A percentile compares a stretch with the other conserved stretches of the same genome.
These are phyloP conservation scores for Butyriboletus loyo DNA, from an alignment of 768 basidiomycete species.

Conservation along the genomic window DNA sequence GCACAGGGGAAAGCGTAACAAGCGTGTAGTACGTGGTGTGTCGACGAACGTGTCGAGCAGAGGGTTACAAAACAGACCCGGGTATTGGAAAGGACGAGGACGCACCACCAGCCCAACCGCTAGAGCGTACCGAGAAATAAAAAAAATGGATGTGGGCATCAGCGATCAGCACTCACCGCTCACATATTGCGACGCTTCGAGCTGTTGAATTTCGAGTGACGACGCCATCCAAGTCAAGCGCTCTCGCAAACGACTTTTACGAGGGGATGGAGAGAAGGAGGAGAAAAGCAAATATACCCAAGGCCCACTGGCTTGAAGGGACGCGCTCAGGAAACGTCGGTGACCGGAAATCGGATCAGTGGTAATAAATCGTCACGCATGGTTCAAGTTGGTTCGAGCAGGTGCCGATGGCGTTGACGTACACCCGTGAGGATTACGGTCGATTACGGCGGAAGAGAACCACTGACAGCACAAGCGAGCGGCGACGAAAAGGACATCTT, in stretches of 20 bases:
- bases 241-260: background rate
- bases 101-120: slow-evolving; percentile 27
- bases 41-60: background rate
- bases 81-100: background rate
- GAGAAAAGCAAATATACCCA: background rate
- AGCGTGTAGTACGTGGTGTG: background rate
- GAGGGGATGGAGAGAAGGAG: background rate
- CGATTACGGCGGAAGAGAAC: background rate
- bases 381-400: slow-evolving; percentile 7
- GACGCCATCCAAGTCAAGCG: slow-evolving; percentile 9
- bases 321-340: too few species aligned
- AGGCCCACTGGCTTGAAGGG: too few species aligned
- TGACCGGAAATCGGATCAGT: background rate
- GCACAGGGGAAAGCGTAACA: background rate
- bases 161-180: slow-evolving; percentile 17
- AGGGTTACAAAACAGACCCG: background rate
- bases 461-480: background rate
- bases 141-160: background rate
- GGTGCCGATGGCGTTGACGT: background rate
- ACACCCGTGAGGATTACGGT: background rate
- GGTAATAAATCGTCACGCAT: too few species aligned
- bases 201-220: background rate
- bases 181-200: slow-evolving; percentile 22
- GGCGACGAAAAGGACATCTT: background rate
- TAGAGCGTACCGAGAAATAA: background rate